Evolutionary conservation across 2,329 filamentous ascomycete genomes (phyloP).

Genomic region (Talaromyces islandicus): DNA sequence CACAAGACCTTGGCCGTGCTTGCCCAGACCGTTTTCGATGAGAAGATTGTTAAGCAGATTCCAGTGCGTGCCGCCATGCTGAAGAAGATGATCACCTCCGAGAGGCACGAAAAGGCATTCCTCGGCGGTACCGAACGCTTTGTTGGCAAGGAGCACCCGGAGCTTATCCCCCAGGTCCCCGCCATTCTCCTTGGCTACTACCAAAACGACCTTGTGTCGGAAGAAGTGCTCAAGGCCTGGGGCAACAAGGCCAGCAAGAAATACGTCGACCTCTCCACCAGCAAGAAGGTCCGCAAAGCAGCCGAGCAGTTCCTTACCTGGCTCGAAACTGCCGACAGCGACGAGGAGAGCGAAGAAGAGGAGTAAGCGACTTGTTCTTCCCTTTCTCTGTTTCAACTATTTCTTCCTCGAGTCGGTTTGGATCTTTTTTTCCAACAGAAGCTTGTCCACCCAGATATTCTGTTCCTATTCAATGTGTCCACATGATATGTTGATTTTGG

Average conservation of each 20-base stretch:
- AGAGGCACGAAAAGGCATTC: slow-evolving; percentile 92
- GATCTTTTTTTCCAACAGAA: too few species aligned
- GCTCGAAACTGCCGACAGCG: slow-evolving; percentile 79
- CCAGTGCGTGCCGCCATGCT: slow-evolving; percentile 76
- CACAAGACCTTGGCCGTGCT: slow-evolving; percentile 89
- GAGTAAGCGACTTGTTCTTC: too few species aligned
- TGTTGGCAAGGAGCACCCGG: slow-evolving; percentile 72
- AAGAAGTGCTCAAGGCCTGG: slow-evolving; percentile 87
- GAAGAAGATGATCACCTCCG: slow-evolving; percentile 85
- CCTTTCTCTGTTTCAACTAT: too few species aligned
- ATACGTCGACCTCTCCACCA: slow-evolving; percentile 82
- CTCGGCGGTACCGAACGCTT: slow-evolving; percentile 94
- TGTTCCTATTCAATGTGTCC: not conserved
- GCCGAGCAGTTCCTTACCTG: slow-evolving; percentile 91
- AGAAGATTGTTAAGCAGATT: slow-evolving; percentile 84
- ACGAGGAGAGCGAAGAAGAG: slow-evolving; percentile 59
- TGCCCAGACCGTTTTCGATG: slow-evolving; percentile 87
- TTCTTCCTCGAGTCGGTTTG: too few species aligned
- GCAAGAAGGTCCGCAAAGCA: slow-evolving; percentile 92
- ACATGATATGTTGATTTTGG: not conserved
- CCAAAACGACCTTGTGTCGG: slow-evolving; percentile 78
- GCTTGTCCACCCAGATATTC: not conserved
- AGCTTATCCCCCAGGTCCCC: slow-evolving; percentile 70
- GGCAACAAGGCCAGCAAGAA: slow-evolving; percentile 96
- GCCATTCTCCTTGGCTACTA: slow-evolving; percentile 88